These are phyloP conservation scores for Alternaria brassicicola DNA, from an alignment of 2,329 filamentous ascomycete species.

Conservation along the genomic window DNA sequence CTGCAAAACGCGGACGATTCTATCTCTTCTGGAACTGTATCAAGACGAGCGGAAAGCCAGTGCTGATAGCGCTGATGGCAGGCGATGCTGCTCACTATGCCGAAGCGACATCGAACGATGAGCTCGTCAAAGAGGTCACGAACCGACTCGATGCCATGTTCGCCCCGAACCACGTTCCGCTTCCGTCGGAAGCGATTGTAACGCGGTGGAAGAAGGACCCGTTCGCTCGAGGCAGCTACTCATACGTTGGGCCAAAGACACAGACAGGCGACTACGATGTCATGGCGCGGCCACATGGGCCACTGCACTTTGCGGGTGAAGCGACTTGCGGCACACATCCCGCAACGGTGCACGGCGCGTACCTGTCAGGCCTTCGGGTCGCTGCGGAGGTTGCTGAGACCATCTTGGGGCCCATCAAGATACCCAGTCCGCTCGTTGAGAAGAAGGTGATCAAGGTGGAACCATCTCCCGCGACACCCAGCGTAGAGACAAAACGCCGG, in stretches of 20 bases:
- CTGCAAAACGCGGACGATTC: slow-evolving; percentile 81
- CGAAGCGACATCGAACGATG: slow-evolving; percentile 75
- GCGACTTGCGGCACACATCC: slow-evolving; percentile 96
- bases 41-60: slow-evolving; percentile 82
- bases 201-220: slow-evolving; percentile 91
- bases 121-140: slow-evolving; percentile 81
- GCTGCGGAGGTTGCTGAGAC: slow-evolving; percentile 83
- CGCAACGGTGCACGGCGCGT: slow-evolving; percentile 95
- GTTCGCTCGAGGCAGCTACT: slow-evolving; percentile 94
- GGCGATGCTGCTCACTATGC: slow-evolving; percentile 91
- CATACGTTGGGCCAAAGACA: slow-evolving; percentile 85
- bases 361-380: slow-evolving; percentile 87
- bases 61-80: slow-evolving; percentile 91
- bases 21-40: slow-evolving; percentile 98
- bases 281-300: slow-evolving; percentile 84
- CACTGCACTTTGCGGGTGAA: slow-evolving; percentile 93
- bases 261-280: slow-evolving; percentile 86
- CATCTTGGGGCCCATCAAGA: slow-evolving; percentile 79
- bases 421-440: slow-evolving; percentile 75
- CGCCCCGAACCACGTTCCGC: slow-evolving; percentile 65
- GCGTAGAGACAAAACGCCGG: slow-evolving; percentile 34
- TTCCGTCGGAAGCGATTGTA: slow-evolving; percentile 83
- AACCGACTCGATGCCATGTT: slow-evolving; percentile 79
- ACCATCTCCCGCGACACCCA: slow-evolving; percentile 16
- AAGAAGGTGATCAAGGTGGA: slow-evolving; percentile 56